Percentiles rank a stretch among this genome's conserved stretches.
phyloP scores from a whole-genome alignment of 2,329 filamentous ascomycete genomes.

The Diaporthe destruens region DNA sequence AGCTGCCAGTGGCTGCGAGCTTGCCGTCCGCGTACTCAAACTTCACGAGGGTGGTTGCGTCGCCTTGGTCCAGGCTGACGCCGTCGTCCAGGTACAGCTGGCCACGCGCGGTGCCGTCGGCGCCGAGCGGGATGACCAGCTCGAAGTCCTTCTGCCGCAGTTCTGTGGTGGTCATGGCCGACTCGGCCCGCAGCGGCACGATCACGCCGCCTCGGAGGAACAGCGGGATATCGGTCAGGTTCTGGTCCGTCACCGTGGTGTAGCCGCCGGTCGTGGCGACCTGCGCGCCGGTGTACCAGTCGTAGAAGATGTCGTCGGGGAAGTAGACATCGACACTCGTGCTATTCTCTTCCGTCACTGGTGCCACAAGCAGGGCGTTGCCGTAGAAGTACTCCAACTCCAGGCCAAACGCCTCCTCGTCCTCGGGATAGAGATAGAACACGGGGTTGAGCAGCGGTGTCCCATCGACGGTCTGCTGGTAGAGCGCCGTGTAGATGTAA shows the following conservation, averaged over 20 bases:
- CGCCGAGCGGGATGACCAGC: conserved; percentile 75
- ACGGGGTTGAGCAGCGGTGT: conserved; percentile 75
- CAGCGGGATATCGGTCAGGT: conserved; percentile 70
- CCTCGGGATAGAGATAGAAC: conserved; percentile 75
- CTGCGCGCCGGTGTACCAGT: conserved; percentile 62
- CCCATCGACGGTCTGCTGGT: conserved; percentile 71
- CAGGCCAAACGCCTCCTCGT: conserved; percentile 55
- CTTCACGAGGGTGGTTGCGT: conserved; percentile 64
- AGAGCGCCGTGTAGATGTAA: conserved; percentile 79
- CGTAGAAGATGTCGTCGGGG: conserved; percentile 62
- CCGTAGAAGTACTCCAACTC: conserved; percentile 64
- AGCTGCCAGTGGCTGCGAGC: conserved; percentile 65
- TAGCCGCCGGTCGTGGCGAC: conserved; percentile 56
- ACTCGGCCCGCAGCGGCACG: conserved; percentile 68
- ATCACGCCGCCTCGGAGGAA: conserved; percentile 76
- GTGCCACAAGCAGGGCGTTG: conserved; percentile 57
- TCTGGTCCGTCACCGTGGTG: conserved; percentile 56
- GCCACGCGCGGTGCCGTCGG: conserved; percentile 73
- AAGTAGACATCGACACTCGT: conserved; percentile 61
- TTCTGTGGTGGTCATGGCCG: conserved; percentile 73
- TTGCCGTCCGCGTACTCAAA: conserved; percentile 70
- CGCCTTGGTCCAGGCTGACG: conserved; percentile 70
- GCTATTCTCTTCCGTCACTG: conserved; percentile 58
- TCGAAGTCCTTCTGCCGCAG: conserved; percentile 76
- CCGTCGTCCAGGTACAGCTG: conserved; percentile 84